Percentiles rank a stretch among this genome's conserved stretches.
phyloP scores from a whole-genome alignment of 177 flowering plant species.

The Telopea speciosissima region DNA sequence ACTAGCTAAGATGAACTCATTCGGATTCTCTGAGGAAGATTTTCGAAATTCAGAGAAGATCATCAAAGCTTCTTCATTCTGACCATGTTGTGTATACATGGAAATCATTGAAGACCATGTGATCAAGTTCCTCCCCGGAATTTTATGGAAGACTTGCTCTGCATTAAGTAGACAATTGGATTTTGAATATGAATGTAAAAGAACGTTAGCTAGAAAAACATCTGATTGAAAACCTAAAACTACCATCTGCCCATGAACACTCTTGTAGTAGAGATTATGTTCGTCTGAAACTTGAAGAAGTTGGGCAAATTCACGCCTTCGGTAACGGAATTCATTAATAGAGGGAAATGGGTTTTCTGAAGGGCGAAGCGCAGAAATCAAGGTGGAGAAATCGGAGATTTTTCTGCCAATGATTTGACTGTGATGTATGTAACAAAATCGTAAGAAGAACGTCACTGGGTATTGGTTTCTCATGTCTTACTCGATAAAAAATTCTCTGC shows the following conservation, averaged over 20 bases:
- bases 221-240: conserved; percentile 44
- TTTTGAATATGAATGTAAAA: conserved; percentile 36
- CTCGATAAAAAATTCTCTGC: no score
- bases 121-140: conserved; percentile 47
- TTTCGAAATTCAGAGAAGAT: conserved; percentile 35
- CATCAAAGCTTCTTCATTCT: conserved; percentile 38
- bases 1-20: conserved; percentile 65
- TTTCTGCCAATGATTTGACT: not conserved
- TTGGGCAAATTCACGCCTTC: conserved; percentile 35
- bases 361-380: conserved; percentile 4
- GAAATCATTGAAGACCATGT: conserved; percentile 73
- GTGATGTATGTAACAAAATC: conserved; percentile 1
- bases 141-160: conserved; percentile 47
- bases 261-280: conserved; percentile 23
- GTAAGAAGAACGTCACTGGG: conserved; percentile 2
- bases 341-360: conserved; percentile 15
- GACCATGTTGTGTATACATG: conserved; percentile 38
- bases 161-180: conserved; percentile 26
- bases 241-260: conserved; percentile 39
- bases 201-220: conserved; percentile 42
- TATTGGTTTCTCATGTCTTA: conserved; percentile 11
- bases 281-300: conserved; percentile 27
- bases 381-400: conserved; percentile 22
- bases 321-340: conserved; percentile 12
- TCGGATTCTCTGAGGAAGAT: conserved; percentile 27